These are phyloP conservation scores for Fraxinus velutina DNA, from an alignment of 305 asterid genomes.

Conservation along the genomic window DNA sequence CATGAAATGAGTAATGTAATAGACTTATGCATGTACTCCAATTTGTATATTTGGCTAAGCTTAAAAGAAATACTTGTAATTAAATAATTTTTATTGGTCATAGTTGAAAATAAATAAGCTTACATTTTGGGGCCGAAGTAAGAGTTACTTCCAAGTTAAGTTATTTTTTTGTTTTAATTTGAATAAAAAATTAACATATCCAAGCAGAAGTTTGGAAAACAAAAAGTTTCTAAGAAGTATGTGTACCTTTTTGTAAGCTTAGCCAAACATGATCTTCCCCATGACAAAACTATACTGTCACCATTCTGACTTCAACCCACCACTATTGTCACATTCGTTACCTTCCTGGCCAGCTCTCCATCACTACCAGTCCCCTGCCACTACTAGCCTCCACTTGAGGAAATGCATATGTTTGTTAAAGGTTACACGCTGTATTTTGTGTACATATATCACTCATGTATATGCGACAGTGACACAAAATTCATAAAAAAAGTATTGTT, in stretches of 20 bases:
- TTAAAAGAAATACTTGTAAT: background rate
- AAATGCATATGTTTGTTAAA: background rate
- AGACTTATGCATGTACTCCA: background rate
- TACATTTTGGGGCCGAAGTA: background rate
- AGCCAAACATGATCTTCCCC: background rate
- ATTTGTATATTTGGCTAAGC: background rate
- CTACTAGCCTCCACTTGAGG: background rate
- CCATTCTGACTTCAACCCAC: background rate
- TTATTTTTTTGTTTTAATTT: background rate
- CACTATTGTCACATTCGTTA: background rate
- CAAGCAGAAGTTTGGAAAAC: background rate
- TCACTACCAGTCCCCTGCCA: background rate
- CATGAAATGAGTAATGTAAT: background rate
- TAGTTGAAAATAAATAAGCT: background rate
- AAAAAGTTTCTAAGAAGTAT: background rate
- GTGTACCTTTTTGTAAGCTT: background rate
- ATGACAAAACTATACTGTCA: background rate
- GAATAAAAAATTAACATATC: background rate
- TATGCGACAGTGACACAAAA: background rate
- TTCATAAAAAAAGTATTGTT: background rate
- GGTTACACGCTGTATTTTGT: background rate
- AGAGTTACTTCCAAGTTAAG: background rate
- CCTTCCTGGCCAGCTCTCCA: background rate
- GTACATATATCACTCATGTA: background rate
- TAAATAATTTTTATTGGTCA: background rate